A percentile compares a stretch with the other conserved stretches of the same genome.
phyloP scores from a whole-genome alignment of 768 basidiomycete species.

The Leccinum uliginosum region DNA sequence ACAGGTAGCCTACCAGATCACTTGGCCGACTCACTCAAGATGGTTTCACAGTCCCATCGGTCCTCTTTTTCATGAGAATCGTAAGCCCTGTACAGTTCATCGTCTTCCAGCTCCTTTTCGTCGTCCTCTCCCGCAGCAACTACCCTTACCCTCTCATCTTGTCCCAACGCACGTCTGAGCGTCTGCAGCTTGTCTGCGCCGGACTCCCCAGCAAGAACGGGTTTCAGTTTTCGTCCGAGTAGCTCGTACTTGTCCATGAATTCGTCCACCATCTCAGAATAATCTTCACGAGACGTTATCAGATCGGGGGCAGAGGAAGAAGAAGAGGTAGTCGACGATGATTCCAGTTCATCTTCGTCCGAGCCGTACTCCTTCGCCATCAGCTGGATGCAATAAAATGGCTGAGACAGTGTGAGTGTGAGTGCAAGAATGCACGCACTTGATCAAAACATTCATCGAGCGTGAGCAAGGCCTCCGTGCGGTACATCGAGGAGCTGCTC shows the following conservation, averaged over 20 bases:
- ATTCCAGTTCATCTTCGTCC: conserved; percentile 49
- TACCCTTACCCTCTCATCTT: conserved; percentile 52
- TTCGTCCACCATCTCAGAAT: conserved; percentile 87
- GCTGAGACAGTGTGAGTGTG: not conserved
- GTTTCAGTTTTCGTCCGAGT: conserved; percentile 80
- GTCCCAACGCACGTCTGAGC: conserved; percentile 73
- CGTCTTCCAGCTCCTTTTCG: conserved; percentile 42
- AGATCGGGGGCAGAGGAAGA: conserved; percentile 70
- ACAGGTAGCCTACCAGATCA: not conserved
- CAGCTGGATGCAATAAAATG: conserved; percentile 38
- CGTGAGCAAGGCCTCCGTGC: conserved; percentile 82
- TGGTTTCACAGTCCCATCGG: conserved; percentile 95
- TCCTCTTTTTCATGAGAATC: conserved; percentile 53
- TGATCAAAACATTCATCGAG: conserved; percentile 94
- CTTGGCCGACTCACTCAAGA: conserved; percentile 63
- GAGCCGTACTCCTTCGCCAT: conserved; percentile 77
- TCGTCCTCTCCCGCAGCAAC: conserved; percentile 42
- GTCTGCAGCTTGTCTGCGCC: conserved; percentile 77
- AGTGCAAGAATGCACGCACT: conserved; percentile 42
- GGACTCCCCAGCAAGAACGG: conserved; percentile 65
- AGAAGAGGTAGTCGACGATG: conserved; percentile 40
- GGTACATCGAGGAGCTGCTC: conserved; percentile 94
- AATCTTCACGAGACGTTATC: conserved; percentile 82
- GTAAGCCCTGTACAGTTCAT: conserved; percentile 38
- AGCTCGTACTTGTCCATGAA: conserved; percentile 92